phyloP scores from a whole-genome alignment of 495 filamentous ascomycete genomes.

The Barbatosphaeria neglecta region DNA sequence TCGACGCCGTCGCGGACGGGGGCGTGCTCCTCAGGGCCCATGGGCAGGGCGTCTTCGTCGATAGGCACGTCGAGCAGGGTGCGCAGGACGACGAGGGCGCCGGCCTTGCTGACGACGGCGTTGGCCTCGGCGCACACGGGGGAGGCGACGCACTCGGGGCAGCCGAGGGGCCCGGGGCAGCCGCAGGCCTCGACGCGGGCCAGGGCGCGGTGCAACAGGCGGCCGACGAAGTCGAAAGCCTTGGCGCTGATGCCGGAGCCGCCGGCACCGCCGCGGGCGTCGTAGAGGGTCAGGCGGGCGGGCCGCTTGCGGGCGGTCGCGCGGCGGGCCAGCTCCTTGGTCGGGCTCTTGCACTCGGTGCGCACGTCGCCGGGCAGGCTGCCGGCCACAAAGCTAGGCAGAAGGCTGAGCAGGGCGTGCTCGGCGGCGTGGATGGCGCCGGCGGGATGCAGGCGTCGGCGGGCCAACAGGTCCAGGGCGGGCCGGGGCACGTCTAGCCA shows the following conservation, averaged over 20 bases:
- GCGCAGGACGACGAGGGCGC: slow-evolving; percentile 67
- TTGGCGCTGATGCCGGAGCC: slow-evolving; percentile 81
- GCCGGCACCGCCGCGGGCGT: slow-evolving; percentile 75
- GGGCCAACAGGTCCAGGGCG: slow-evolving; percentile 68
- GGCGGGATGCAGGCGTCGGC: slow-evolving; percentile 64
- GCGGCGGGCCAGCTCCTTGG: slow-evolving; percentile 65
- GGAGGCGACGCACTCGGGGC: slow-evolving; percentile 75
- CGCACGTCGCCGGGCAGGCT: slow-evolving; percentile 75
- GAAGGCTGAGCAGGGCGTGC: slow-evolving; percentile 74
- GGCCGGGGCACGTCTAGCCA: slow-evolving; percentile 83
- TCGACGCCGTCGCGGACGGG: slow-evolving; percentile 53
- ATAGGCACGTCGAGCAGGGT: slow-evolving; percentile 64
- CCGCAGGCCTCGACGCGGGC: slow-evolving; percentile 55
- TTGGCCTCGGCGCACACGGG: slow-evolving; percentile 83
- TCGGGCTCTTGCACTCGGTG: slow-evolving; percentile 77
- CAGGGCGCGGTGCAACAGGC: slow-evolving; percentile 67
- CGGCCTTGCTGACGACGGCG: slow-evolving; percentile 87
- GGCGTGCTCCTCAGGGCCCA: slow-evolving; percentile 58
- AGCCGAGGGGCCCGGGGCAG: slow-evolving; percentile 63
- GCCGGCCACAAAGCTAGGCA: slow-evolving; percentile 85
- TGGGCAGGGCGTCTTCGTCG: slow-evolving; percentile 65
- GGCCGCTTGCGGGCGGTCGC: slow-evolving; percentile 62
- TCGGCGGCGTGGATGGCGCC: slow-evolving; percentile 91
- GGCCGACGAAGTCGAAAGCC: slow-evolving; percentile 83
- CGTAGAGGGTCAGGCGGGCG: slow-evolving; percentile 85